Percentiles rank a stretch among this genome's conserved stretches.
Conservation (phyloP, 768 basidiomycete species). For the Mycena olivaceomarginata region DNA sequence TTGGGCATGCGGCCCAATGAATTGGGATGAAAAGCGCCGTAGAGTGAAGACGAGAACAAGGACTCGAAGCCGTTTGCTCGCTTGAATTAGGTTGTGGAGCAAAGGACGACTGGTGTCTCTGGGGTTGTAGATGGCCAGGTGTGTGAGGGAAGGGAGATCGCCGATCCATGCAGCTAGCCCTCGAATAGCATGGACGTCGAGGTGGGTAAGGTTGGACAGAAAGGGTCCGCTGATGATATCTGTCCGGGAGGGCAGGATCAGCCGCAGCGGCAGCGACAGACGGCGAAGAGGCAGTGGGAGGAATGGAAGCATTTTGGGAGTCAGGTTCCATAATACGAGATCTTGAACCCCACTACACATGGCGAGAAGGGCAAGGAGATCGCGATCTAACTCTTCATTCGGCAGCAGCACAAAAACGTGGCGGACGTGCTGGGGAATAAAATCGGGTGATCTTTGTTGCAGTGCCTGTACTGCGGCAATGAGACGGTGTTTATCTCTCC, state of each 20-base stretch:
- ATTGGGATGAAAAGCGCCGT: too few species aligned
- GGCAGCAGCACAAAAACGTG: neutral
- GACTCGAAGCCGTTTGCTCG: neutral
- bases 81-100: neutral
- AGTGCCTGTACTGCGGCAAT: neutral
- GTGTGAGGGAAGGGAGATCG: conserved; percentile 6
- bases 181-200: neutral
- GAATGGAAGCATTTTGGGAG: neutral
- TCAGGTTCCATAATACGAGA: neutral
- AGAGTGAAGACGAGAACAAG: neutral
- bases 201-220: conserved; percentile 8
- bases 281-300: neutral
- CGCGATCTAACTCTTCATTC: neutral
- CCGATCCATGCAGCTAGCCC: neutral
- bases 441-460: neutral
- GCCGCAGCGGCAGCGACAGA: neutral
- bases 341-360: conserved; percentile 8
- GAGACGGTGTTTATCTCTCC: neutral
- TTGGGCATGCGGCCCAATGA: too few species aligned
- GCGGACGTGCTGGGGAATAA: neutral
- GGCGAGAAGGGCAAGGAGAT: neutral
- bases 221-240: neutral
- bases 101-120: neutral
- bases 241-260: neutral
- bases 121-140: neutral